These are phyloP conservation scores for Trametes villosa DNA, from an alignment of 768 basidiomycete genomes.

Conservation along the genomic window DNA sequence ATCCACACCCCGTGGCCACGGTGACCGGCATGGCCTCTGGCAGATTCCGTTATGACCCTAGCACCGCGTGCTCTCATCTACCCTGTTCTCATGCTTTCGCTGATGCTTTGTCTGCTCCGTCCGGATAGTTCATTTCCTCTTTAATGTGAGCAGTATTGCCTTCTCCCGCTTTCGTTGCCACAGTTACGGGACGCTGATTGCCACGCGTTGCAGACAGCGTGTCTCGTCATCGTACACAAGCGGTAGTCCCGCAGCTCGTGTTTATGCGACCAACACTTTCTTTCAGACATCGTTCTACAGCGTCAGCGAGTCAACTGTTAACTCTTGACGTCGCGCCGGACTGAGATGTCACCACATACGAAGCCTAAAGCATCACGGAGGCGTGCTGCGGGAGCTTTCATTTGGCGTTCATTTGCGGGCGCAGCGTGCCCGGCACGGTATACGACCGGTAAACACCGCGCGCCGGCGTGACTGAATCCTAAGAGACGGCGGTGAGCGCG, in stretches of 20 bases:
- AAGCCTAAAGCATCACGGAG: background rate
- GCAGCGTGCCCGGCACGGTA: background rate
- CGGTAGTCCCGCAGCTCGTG: too few species aligned
- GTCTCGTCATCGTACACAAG: background rate
- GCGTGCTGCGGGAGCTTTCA: conserved; percentile 13
- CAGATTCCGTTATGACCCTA: background rate
- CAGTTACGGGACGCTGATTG: background rate
- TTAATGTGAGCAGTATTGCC: background rate
- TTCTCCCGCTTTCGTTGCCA: background rate
- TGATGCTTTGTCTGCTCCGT: conserved; percentile 5
- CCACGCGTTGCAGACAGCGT: background rate
- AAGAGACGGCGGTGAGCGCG: conserved; percentile 3
- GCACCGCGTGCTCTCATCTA: background rate
- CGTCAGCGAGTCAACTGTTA: background rate
- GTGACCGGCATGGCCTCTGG: background rate
- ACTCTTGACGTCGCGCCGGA: background rate
- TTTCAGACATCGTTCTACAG: background rate
- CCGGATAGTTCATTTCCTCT: background rate
- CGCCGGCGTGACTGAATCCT: conserved; percentile 6
- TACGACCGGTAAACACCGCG: conserved; percentile 3
- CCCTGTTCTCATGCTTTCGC: conserved; percentile 2
- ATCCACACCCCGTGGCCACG: background rate
- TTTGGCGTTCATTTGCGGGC: conserved; percentile 5
- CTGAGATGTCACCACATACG: background rate
- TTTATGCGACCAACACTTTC: background rate